Conservation (phyloP, 768 basidiomycete species). For the Suillus paluster region DNA sequence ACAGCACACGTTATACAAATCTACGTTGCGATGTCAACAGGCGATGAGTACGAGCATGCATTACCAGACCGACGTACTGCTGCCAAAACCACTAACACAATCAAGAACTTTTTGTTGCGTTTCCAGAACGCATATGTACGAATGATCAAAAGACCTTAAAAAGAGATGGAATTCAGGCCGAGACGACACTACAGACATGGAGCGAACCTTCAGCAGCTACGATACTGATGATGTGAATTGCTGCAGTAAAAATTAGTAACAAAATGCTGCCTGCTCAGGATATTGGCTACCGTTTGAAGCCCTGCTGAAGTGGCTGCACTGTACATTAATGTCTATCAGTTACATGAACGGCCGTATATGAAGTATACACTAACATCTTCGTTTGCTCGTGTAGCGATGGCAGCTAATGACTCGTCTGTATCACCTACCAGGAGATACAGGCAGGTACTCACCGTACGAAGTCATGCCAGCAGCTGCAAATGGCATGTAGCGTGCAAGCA, state of each 20-base stretch:
- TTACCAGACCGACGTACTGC: not conserved
- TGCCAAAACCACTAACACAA: slow-evolving; percentile 1
- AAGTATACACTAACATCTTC: not conserved
- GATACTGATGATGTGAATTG: slow-evolving; percentile 4
- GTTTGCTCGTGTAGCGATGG: not conserved
- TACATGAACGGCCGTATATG: not conserved
- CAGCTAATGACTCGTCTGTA: not conserved
- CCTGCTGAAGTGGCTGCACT: not conserved
- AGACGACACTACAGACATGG: not conserved
- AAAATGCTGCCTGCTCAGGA: not conserved
- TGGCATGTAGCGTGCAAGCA: slow-evolving; percentile 9
- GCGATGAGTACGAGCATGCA: not conserved
- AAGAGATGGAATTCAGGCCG: not conserved
- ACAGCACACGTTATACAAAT: not conserved
- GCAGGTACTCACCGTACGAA: slow-evolving; percentile 5
- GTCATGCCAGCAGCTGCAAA: slow-evolving; percentile 13
- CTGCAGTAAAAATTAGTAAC: not conserved
- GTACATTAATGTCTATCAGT: not conserved
- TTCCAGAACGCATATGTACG: slow-evolving; percentile 7
- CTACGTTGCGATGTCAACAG: not conserved
- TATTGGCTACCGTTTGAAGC: slow-evolving; percentile 4
- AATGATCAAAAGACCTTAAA: not conserved
- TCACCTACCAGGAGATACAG: not conserved
- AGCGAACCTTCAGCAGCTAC: not conserved
- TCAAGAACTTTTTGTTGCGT: slow-evolving; percentile 4